Evolutionary conservation across 371 early-diverging fungal genomes (phyloP).

Genomic region (Furculomyces boomerangus): DNA sequence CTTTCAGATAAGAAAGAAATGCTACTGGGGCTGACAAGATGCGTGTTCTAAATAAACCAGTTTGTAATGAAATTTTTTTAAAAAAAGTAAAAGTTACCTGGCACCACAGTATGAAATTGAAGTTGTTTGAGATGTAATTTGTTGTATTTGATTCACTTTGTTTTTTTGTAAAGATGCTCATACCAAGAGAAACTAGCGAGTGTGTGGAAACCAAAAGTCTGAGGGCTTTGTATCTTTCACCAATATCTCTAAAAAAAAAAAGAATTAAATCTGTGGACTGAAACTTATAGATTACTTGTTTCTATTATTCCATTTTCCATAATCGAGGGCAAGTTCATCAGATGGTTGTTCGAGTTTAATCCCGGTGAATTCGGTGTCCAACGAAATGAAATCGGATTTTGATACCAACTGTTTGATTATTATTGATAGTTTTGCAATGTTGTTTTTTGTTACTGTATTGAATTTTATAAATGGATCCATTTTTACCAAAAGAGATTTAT

Average conservation of each 20-base stretch:
- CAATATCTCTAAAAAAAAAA: slow-evolving; percentile 27
- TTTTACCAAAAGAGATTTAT: no score
- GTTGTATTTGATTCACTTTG: slow-evolving; percentile 6
- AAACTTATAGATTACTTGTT: not conserved
- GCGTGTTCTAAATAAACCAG: slow-evolving; percentile 13
- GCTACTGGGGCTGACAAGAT: slow-evolving; percentile 37
- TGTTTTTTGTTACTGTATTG: slow-evolving; percentile 19
- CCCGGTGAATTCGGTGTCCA: slow-evolving; percentile 84
- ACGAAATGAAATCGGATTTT: slow-evolving; percentile 35
- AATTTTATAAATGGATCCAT: slow-evolving; percentile 9
- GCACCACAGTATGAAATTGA: slow-evolving; percentile 14
- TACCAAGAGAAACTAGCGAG: slow-evolving; percentile 62
- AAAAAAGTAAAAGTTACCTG: no score
- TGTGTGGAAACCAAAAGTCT: slow-evolving; percentile 40
- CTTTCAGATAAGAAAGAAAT: slow-evolving; percentile 56
- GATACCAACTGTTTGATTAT: slow-evolving; percentile 10
- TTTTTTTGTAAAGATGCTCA: slow-evolving; percentile 37
- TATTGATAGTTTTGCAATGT: slow-evolving; percentile 11
- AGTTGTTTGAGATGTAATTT: slow-evolving; percentile 15
- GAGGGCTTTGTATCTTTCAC: slow-evolving; percentile 53
- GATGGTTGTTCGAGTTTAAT: slow-evolving; percentile 28
- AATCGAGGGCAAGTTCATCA: slow-evolving; percentile 11
- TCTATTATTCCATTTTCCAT: slow-evolving; percentile 14
- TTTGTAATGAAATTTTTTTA: no score
- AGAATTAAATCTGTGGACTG: not conserved